phyloP scores from a whole-genome alignment of 352 stramenopile genomes.

The Pythium biforme region DNA sequence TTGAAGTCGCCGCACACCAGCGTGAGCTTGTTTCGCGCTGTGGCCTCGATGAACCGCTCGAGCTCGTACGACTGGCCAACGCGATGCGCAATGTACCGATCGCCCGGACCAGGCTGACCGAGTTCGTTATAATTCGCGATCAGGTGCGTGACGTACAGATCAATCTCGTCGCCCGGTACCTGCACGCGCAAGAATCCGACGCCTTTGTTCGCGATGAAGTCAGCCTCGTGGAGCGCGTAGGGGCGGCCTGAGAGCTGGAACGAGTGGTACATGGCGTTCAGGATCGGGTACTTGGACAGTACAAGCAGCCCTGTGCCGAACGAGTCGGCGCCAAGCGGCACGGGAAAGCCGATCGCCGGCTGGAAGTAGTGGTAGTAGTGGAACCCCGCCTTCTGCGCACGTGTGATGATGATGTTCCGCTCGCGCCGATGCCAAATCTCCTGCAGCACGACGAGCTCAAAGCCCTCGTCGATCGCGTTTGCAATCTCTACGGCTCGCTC shows the following conservation, averaged over 20 bases:
- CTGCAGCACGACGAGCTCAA: conserved; percentile 80
- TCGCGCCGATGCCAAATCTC: conserved; percentile 84
- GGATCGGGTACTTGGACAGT: conserved; percentile 70
- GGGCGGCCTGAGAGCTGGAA: conserved; percentile 75
- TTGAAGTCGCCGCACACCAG: conserved; percentile 83
- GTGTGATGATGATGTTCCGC: conserved; percentile 66
- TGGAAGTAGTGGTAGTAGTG: conserved; percentile 87
- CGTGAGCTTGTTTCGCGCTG: conserved; percentile 48
- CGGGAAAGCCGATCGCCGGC: conserved; percentile 69
- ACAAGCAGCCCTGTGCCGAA: conserved; percentile 79
- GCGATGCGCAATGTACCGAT: conserved; percentile 67
- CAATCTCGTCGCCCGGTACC: conserved; percentile 52
- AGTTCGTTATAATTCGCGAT: conserved; percentile 81
- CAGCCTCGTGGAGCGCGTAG: conserved; percentile 75
- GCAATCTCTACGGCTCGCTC: conserved; percentile 68
- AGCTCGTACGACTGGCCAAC: conserved; percentile 74
- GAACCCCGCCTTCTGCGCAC: conserved; percentile 56
- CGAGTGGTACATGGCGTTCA: conserved; percentile 62
- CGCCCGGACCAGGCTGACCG: conserved; percentile 58
- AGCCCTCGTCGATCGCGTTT: conserved; percentile 57
- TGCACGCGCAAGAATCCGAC: conserved; percentile 66
- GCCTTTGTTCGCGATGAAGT: conserved; percentile 83
- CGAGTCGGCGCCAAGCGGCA: conserved; percentile 63
- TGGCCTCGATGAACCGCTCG: conserved; percentile 64
- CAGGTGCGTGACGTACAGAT: conserved; percentile 79